These are phyloP conservation scores for Lavandula angustifolia DNA, from an alignment of 257 asterid species.

Conservation along the genomic window DNA sequence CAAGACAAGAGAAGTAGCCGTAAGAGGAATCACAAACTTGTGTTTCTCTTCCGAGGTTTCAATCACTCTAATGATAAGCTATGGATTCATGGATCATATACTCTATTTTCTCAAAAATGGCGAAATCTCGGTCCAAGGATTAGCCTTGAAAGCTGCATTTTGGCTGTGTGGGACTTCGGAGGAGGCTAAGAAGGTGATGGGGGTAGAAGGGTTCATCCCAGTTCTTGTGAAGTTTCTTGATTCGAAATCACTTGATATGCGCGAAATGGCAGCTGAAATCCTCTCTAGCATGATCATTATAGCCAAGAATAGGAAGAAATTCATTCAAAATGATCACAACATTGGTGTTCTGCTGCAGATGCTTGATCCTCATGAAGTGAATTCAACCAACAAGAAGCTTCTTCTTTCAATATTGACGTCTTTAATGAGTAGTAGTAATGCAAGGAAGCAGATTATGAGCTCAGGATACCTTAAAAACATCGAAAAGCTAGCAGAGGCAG, in stretches of 20 bases:
- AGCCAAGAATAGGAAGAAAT: slow-evolving; percentile 64
- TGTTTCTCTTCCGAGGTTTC: slow-evolving; percentile 50
- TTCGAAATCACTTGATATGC: slow-evolving; percentile 60
- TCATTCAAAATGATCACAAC: slow-evolving; percentile 68
- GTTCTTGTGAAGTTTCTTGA: slow-evolving; percentile 69
- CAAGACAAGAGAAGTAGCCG: slow-evolving; percentile 75
- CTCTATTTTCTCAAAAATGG: slow-evolving; percentile 62
- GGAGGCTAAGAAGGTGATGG: slow-evolving; percentile 84
- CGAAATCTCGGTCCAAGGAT: slow-evolving; percentile 66
- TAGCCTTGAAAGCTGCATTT: slow-evolving; percentile 77
- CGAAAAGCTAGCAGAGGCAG: slow-evolving; percentile 76
- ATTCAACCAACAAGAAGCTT: slow-evolving; percentile 62
- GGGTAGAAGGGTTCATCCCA: slow-evolving; percentile 82
- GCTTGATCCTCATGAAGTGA: slow-evolving; percentile 67
- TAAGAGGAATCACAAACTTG: slow-evolving; percentile 63
- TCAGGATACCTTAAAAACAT: slow-evolving; percentile 72
- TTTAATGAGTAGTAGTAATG: slow-evolving; percentile 63
- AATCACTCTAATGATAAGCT: slow-evolving; percentile 38
- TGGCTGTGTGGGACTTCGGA: slow-evolving; percentile 82
- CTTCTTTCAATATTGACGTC: slow-evolving; percentile 79
- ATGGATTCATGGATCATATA: slow-evolving; percentile 65
- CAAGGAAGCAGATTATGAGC: slow-evolving; percentile 75
- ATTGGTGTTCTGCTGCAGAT: slow-evolving; percentile 58
- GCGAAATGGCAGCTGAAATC: slow-evolving; percentile 82
- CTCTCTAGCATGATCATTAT: slow-evolving; percentile 68